A percentile compares a stretch with the other conserved stretches of the same genome.
Conservation (phyloP, 371 early-diverging fungal species). For the Mucor racemosus region DNA sequence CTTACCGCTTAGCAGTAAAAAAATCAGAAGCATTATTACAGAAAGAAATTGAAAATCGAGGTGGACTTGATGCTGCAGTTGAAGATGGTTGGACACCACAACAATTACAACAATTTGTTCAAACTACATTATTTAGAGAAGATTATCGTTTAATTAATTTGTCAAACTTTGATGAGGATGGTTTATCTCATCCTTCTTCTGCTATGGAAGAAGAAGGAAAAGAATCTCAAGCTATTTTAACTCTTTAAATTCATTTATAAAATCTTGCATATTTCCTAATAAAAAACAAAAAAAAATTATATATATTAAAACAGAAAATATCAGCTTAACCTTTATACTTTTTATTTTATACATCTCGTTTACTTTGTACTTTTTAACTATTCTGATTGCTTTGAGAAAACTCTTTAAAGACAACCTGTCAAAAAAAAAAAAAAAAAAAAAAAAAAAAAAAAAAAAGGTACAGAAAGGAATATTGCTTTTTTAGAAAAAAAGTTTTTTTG, state of each 20-base stretch:
- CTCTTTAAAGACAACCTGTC: too few relatives aligned
- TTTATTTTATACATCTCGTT: too few relatives aligned
- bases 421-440: neutral
- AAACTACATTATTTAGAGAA: slow-evolving; percentile 39
- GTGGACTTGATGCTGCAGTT: slow-evolving; percentile 37
- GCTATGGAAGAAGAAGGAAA: slow-evolving; percentile 41
- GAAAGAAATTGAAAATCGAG: slow-evolving; percentile 52
- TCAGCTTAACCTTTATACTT: too few relatives aligned
- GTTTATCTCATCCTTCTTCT: slow-evolving; percentile 21
- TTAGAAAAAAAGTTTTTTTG: too few relatives aligned
- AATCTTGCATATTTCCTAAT: neutral
- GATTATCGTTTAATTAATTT: slow-evolving; percentile 37
- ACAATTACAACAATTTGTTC: slow-evolving; percentile 47
- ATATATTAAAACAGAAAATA: too few relatives aligned
- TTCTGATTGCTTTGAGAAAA: too few relatives aligned
- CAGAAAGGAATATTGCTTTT: too few relatives aligned
- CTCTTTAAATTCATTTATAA: slow-evolving; percentile 18
- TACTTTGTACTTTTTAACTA: too few relatives aligned
- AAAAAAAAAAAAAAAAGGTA: too few relatives aligned
- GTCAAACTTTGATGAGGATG: slow-evolving; percentile 15
- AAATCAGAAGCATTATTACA: slow-evolving; percentile 59
- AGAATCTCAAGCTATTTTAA: slow-evolving; percentile 34
- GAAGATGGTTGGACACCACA: slow-evolving; percentile 47
- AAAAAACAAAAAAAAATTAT: neutral
- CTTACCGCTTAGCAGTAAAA: slow-evolving; percentile 74